Percentiles rank a stretch among this genome's conserved stretches.
phyloP scores from a whole-genome alignment of 108 stramenopile genomes.

The Pseudonitzschia multiseries region DNA sequence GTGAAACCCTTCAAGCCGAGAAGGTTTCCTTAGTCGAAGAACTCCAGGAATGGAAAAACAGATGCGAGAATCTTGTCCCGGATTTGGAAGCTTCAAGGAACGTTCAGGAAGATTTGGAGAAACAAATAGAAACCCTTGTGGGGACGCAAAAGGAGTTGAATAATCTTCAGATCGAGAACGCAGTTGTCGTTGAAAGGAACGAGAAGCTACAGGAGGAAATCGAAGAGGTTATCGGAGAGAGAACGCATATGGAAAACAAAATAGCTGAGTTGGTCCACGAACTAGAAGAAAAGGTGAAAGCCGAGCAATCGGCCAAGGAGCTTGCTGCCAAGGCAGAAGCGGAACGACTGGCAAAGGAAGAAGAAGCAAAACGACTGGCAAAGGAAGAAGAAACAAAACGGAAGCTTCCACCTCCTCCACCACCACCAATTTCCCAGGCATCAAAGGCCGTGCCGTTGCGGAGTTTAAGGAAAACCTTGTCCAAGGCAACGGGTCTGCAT shows the following conservation, averaged over 20 bases:
- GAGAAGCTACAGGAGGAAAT: slow-evolving; percentile 16
- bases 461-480: slow-evolving; percentile 45
- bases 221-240: slow-evolving; percentile 10
- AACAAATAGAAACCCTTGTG: slow-evolving; percentile 29
- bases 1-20: slow-evolving; percentile 26
- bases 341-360: slow-evolving; percentile 3
- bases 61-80: slow-evolving; percentile 13
- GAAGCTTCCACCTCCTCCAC: background rate
- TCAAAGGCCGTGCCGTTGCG: slow-evolving; percentile 34
- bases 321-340: background rate
- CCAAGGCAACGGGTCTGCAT: slow-evolving; percentile 66
- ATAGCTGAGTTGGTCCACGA: slow-evolving; percentile 6
- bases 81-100: slow-evolving; percentile 44
- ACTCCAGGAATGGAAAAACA: slow-evolving; percentile 24
- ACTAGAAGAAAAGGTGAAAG: slow-evolving; percentile 13
- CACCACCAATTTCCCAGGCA: background rate
- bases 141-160: slow-evolving; percentile 35
- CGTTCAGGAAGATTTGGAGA: slow-evolving; percentile 34
- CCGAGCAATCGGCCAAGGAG: slow-evolving; percentile 9
- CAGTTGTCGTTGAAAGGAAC: slow-evolving; percentile 9
- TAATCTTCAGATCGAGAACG: slow-evolving; percentile 29
- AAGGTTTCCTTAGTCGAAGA: slow-evolving; percentile 7
- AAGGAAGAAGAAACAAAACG: slow-evolving; percentile 3
- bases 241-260: background rate
- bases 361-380: background rate